Evolutionary conservation across 495 filamentous ascomycete species (phyloP), one percentile per base, ranked within the genome.

Genomic region (Immersiella caudata): DNA sequence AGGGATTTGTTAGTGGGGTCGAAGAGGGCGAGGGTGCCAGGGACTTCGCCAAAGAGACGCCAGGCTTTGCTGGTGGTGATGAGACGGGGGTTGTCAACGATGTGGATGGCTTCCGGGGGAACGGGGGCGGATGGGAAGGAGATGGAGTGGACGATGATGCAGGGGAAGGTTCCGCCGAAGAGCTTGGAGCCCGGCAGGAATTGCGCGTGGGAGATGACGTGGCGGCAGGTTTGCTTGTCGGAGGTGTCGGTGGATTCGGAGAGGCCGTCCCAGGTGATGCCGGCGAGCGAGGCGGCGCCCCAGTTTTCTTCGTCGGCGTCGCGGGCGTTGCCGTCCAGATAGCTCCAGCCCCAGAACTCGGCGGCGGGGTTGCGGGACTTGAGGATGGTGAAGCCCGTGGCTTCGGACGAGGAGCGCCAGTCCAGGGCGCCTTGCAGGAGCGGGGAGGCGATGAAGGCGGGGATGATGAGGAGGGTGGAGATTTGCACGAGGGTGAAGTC

Each of bases 1-100:
- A 62, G 60, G 60, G 33, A 49, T 20, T 49, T 2, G 60, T 62
- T 62, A 7, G 60, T 49, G 18, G 60, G 60, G 60, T 62, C 60
- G 60, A 62, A 62, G 33, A 62, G 26, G 26, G 27, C 57, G 1
- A 35, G 21, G 24, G 20, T 62, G 60, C 26, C 60, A 8, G 60
- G 14, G 52, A 24, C 33, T 22, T 46, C 60, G 33, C 26, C 60
- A 24, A 62, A 36, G 8, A 21, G 60, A 12, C 18, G n/a, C n/a
- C 27, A 60, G 27, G 22, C 60, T 20, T 27, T 46, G 14, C 6
- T 24, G 52, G 21, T 55, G 21, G 52, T 55, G 21, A 55, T 22
- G 20, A 24, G 20, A 2, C 16, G 9, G 52, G 21, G 20, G 52
- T 55, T 55, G 9, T 55, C 21, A 22, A 55, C 52, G 25, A 55